phyloP scores from a whole-genome alignment of 805 yeast genomes.

The Kodamaea kaohsiungensis region DNA sequence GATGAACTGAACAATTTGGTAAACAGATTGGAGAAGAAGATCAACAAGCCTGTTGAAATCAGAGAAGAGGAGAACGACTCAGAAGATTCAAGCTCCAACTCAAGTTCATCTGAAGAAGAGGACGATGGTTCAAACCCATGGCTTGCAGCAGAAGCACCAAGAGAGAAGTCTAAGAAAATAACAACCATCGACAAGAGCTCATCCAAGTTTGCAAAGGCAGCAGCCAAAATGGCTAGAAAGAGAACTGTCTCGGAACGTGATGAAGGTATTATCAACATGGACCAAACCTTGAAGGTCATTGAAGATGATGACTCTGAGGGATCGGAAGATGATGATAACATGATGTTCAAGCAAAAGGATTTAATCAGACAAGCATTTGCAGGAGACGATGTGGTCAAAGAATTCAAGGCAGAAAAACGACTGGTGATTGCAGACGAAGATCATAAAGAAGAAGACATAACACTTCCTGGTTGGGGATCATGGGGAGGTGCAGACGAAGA shows the following conservation, averaged over 20 bases:
- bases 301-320: conserved; percentile 19
- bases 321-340: conserved; percentile 31
- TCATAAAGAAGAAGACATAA: conserved; percentile 80
- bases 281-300: conserved; percentile 54
- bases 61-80: conserved; percentile 24
- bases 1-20: conserved; percentile 52
- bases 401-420: conserved; percentile 77
- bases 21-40: conserved; percentile 34
- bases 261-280: conserved; percentile 48
- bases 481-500: conserved; percentile 74
- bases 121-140: conserved; percentile 35
- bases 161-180: conserved; percentile 31
- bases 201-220: conserved; percentile 39
- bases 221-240: conserved; percentile 41
- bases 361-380: conserved; percentile 92
- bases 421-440: conserved; percentile 72
- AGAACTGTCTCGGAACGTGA: conserved; percentile 32
- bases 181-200: conserved; percentile 36
- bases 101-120: conserved; percentile 14
- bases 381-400: conserved; percentile 88
- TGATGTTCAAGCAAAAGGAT: conserved; percentile 75
- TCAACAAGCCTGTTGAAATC: conserved; percentile 17
- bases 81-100: neutral
- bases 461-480: conserved; percentile 97
- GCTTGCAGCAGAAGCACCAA: conserved; percentile 25